A percentile compares a stretch with the other conserved stretches of the same genome.
phyloP scores from a whole-genome alignment of 768 basidiomycete species.

The Lentinula raphanica region DNA sequence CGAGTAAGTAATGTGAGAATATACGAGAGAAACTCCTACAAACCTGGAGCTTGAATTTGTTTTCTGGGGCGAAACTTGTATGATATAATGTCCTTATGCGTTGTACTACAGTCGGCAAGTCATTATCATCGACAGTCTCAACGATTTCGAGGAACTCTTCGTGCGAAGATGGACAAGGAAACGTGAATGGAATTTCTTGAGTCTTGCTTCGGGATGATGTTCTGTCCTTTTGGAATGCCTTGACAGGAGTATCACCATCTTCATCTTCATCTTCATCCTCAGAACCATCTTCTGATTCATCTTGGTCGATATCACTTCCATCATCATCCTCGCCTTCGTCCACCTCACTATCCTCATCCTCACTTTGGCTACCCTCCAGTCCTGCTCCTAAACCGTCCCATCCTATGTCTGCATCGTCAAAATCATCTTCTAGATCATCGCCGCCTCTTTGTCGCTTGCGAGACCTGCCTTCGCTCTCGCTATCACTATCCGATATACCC shows the following conservation, averaged over 20 bases:
- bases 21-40: slow-evolving; percentile 14
- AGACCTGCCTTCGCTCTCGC: slow-evolving; percentile 51
- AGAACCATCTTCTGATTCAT: slow-evolving; percentile 31
- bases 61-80: slow-evolving; percentile 85
- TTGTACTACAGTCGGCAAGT: slow-evolving; percentile 77
- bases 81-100: slow-evolving; percentile 90
- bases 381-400: slow-evolving; percentile 39
- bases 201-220: slow-evolving; percentile 23
- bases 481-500: slow-evolving; percentile 67
- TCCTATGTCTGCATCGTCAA: slow-evolving; percentile 35
- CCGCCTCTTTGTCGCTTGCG: slow-evolving; percentile 59
- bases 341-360: slow-evolving; percentile 26
- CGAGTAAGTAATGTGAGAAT: neutral
- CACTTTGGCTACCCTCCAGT: slow-evolving; percentile 29
- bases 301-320: slow-evolving; percentile 32
- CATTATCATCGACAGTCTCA: slow-evolving; percentile 60
- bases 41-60: slow-evolving; percentile 91
- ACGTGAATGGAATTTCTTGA: slow-evolving; percentile 86
- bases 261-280: slow-evolving; percentile 36
- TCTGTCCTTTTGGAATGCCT: slow-evolving; percentile 24
- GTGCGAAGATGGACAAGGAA: slow-evolving; percentile 81
- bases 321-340: slow-evolving; percentile 24
- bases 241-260: slow-evolving; percentile 40
- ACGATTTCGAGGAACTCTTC: slow-evolving; percentile 88
- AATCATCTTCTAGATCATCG: slow-evolving; percentile 93